Base-by-base conservation (phyloP, 805 yeast genomes). In the Starmerella khaoyaiensis region DNA sequence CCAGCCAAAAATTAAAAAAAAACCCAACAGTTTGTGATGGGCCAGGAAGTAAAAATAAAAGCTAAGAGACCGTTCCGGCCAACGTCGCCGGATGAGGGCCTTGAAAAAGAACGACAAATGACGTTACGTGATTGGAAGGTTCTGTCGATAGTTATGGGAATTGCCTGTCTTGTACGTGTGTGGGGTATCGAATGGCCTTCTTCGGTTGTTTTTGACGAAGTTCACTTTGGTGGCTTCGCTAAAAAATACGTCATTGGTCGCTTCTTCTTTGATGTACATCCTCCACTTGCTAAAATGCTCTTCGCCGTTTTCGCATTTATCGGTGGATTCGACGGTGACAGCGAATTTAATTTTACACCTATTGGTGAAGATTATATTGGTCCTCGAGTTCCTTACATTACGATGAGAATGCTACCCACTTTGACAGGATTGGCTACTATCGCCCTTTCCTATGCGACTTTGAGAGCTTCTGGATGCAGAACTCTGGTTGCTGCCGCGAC, bases 191-290 rank as follows among this genome's bases (percentile, higher is more conserved):
- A 69, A 20, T 54, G 61, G 44, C 99, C 99, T 27, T 60, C 74
- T 50, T 73, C 86, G 21, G 93, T 84, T 25, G 94, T 87, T 10
- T 81, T 81, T 48, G 94, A 84, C 58, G 98, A 87, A 58, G 90
- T 80, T 28, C 93, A 81, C 59, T 90, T 90, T 52, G 98, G 98
- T 39, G 93, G 93, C n/a, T 90, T 87, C 61, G 94, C 95, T 22
- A 69, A 77, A 41, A 75, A 80, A 59, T 90, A 84, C 61, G 64
- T 65, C 45, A 61, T 61, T 35, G 80, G 81, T 18, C 63, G 67
- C 28, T 76, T 72, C 54, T 77, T 75, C 56, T 62, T 77, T 48
- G 84, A 76, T 49, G 76, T 76, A 20, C 78, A 77, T 45, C 86
- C 87, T 9, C 86, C 87, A 4, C 59, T 79, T 35, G 75, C 69